Evolutionary conservation across 83 land plant genomes (phyloP), one percentile per base, ranked within the genome.

Genomic region (Picea engelmannii): DNA sequence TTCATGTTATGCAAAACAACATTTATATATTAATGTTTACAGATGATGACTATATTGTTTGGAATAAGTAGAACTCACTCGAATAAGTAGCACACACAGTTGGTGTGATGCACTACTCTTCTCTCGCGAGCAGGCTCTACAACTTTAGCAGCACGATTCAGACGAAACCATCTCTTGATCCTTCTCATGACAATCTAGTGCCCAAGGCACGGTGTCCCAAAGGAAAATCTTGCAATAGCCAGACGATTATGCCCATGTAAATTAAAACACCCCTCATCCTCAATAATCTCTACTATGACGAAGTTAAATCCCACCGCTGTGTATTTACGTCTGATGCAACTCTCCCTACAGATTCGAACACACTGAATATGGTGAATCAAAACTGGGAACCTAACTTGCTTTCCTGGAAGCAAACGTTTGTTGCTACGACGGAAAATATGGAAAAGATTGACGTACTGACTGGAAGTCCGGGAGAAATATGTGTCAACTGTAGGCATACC

Each of bases 271-370:
- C 89, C 0, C 52, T 31, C 74, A 10, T 59, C 25, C 52, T 83
- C 1, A 89, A 91, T 70, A 76, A 21, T 2, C 20, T 60, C 3
- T 89, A 89, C 81, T 89, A 82, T 70, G 23, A 11, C 2, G 76
- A 81, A 52, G 8, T 91, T 13, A 61, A 70, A 13, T 47, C 66
- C 4, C 81, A 83, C 61, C 74, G 80, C 2, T 91, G 89, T 16
- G 38, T 91, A 13, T 80, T 89, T 67, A 79, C 86, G 4, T 91
- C 91, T 0, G 93, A 91, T 25, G 86, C 85, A 40, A 71, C 86
- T 3, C 83, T 89, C 3, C 62, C 79, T 44, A 64, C 86, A 10
- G 24, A 62, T 40, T 0, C 52, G 7, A 23, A 63, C 18, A 84
- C 83, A 4, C 44, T 77, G 12, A 47, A 17, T 27, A 62, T 85